Evolutionary conservation across 1,284 basidiomycete genomes (phyloP).

Genomic region (Moniliophthora roreri): DNA sequence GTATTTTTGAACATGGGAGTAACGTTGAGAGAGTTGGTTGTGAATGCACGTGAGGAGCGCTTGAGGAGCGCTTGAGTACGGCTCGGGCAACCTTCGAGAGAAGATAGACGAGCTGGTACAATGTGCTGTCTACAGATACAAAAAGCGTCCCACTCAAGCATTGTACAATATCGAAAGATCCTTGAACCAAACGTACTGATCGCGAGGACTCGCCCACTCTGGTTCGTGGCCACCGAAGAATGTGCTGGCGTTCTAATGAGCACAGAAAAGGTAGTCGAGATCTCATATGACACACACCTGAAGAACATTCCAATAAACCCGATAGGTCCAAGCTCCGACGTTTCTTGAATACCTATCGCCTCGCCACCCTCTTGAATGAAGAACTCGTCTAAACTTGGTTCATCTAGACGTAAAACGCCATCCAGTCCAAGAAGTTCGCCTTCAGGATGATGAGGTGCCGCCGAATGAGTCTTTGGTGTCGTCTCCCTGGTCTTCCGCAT

Average conservation of each 20-base stretch:
- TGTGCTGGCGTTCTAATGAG: slow-evolving; percentile 43
- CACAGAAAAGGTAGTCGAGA: not conserved
- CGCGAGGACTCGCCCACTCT: slow-evolving; percentile 63
- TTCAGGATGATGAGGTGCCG: too few relatives aligned
- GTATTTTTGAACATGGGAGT: too few relatives aligned
- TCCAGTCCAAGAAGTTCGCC: not conserved
- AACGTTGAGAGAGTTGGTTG: too few relatives aligned
- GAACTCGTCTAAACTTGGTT: slow-evolving; percentile 3
- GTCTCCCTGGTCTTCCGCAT: too few relatives aligned
- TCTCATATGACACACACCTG: slow-evolving; percentile 46
- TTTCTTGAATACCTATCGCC: too few relatives aligned
- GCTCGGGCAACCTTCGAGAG: too few relatives aligned
- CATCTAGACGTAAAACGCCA: not conserved
- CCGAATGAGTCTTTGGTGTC: too few relatives aligned
- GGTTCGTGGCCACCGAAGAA: slow-evolving; percentile 77
- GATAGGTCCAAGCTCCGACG: slow-evolving; percentile 24
- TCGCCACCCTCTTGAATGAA: not conserved
- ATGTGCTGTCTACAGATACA: too few relatives aligned
- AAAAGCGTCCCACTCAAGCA: too few relatives aligned
- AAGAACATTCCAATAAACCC: slow-evolving; percentile 73
- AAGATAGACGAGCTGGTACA: too few relatives aligned
- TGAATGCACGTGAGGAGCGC: too few relatives aligned
- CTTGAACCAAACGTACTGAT: slow-evolving; percentile 76
- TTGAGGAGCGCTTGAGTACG: too few relatives aligned
- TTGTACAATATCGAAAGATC: slow-evolving; percentile 47